Conservation (phyloP, 2,329 filamentous ascomycete species). For the Hymenoscyphus albidus region DNA sequence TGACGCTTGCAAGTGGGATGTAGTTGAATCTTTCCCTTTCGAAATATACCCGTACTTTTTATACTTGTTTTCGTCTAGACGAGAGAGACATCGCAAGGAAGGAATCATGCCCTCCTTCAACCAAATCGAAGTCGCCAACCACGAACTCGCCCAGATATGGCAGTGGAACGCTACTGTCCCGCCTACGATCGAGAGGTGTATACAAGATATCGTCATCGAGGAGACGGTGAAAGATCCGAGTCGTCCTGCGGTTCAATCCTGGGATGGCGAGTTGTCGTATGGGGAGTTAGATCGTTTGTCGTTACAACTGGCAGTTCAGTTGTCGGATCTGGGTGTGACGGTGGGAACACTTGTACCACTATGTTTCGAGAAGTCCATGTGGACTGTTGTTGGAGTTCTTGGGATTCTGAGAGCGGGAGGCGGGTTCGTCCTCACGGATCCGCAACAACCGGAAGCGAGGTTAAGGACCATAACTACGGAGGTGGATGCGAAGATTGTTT, state of each 20-base stretch:
- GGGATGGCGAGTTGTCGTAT: conserved; percentile 19
- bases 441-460: conserved; percentile 27
- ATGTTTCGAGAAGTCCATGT: conserved; percentile 29
- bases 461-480: conserved; percentile 10
- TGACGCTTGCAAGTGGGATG: too few species aligned
- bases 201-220: not conserved
- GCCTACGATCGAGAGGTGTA: not conserved
- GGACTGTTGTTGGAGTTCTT: conserved; percentile 26
- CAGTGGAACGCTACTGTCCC: not conserved
- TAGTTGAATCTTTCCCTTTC: too few species aligned
- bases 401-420: conserved; percentile 26
- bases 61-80: too few species aligned
- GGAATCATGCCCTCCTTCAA: not conserved
- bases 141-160: not conserved
- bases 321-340: conserved; percentile 6
- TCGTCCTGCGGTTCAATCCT: not conserved
- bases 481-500: conserved; percentile 1
- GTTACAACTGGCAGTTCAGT: conserved; percentile 14
- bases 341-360: conserved; percentile 24
- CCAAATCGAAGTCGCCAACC: not conserved
- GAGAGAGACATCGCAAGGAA: not conserved
- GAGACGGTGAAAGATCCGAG: not conserved
- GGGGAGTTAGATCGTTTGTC: conserved; percentile 22
- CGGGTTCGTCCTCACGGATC: conserved; percentile 32
- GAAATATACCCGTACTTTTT: not conserved